phyloP scores from a whole-genome alignment of 495 filamentous ascomycete species.

The Annulohypoxylon maeteangense region DNA sequence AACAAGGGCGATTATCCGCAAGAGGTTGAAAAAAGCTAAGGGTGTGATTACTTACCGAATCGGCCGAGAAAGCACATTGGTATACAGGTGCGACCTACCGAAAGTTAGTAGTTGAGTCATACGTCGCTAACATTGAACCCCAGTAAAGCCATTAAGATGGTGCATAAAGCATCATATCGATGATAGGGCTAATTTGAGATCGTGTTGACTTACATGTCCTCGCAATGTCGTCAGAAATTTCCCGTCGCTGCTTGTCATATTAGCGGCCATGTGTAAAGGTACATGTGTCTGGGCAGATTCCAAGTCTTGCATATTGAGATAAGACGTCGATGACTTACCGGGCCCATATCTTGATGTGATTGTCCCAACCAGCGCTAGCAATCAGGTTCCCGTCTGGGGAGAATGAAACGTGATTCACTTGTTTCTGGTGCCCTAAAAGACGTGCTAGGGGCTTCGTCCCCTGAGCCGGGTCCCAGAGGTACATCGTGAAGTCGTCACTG shows the following conservation, averaged over 20 bases:
- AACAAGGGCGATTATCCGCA: background rate
- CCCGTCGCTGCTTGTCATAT: conserved; percentile 59
- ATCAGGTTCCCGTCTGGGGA: conserved; percentile 88
- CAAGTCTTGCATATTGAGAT: background rate
- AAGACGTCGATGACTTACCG: conserved; percentile 56
- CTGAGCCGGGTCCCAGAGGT: conserved; percentile 88
- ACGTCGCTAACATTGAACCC: background rate
- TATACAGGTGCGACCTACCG: conserved; percentile 80
- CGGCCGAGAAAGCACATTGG: conserved; percentile 88
- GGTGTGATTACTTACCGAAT: conserved; percentile 61
- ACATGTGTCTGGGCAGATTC: background rate
- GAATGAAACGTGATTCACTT: conserved; percentile 94
- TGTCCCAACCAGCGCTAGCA: conserved; percentile 90
- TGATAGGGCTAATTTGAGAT: background rate
- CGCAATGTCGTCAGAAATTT: conserved; percentile 87
- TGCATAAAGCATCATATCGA: background rate
- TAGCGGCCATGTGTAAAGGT: conserved; percentile 18
- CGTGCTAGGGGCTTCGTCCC: conserved; percentile 85
- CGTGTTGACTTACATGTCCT: conserved; percentile 70
- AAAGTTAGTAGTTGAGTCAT: conserved; percentile 27
- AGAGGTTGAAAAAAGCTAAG: background rate
- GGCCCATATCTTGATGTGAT: conserved; percentile 90
- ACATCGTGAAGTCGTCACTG: conserved; percentile 96
- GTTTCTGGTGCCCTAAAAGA: conserved; percentile 92
- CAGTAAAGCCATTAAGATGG: background rate